Conservation (phyloP, 306 rosid genomes). For the Pyrus betulifolia region DNA sequence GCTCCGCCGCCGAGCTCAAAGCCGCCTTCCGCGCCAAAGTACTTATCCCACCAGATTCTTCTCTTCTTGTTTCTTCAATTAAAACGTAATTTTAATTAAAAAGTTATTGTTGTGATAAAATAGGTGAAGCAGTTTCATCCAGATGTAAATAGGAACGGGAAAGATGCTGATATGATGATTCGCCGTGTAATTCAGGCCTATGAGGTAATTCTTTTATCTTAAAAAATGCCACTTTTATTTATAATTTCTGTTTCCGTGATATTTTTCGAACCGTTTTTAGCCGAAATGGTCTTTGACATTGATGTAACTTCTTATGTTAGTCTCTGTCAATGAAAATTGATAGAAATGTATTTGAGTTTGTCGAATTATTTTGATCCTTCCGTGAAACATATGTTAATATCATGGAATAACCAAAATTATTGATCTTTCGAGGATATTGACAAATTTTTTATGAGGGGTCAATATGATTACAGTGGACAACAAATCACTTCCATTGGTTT, state of each 20-base stretch:
- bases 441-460: too few species aligned
- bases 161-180: conserved; percentile 56
- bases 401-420: too few species aligned
- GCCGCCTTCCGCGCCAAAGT: conserved; percentile 87
- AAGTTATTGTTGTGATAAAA: not conserved
- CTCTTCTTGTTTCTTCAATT: not conserved
- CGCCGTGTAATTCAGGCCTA: conserved; percentile 86
- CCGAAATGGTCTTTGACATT: too few species aligned
- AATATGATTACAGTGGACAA: too few species aligned
- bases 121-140: conserved; percentile 96
- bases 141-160: conserved; percentile 46
- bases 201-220: conserved; percentile 30
- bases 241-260: not conserved
- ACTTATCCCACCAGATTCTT: not conserved
- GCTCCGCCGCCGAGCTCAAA: conserved; percentile 58
- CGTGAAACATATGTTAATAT: too few species aligned
- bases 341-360: too few species aligned
- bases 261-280: not conserved
- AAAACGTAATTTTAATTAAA: not conserved
- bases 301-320: too few species aligned
- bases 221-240: not conserved
- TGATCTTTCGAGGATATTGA: too few species aligned
- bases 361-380: too few species aligned
- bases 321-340: too few species aligned
- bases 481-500: rapidly evolving